These are phyloP conservation scores for Saccharomyces uvarum DNA, from an alignment of 1,139 yeast species.

Conservation along the genomic window DNA sequence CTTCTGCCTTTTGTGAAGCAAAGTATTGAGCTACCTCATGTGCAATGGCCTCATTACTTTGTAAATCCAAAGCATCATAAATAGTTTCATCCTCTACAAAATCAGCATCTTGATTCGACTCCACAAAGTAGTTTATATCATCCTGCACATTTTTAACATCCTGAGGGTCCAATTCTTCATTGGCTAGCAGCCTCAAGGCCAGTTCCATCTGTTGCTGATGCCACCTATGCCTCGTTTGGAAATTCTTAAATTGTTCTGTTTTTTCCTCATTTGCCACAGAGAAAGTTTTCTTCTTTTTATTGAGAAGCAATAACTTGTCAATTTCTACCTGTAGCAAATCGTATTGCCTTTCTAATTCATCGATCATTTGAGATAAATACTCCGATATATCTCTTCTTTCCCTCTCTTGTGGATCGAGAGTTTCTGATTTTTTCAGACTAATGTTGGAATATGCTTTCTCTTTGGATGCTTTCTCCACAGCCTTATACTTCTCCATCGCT, in stretches of 20 bases:
- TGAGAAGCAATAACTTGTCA: constrained; percentile 36
- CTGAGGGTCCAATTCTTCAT: constrained; percentile 55
- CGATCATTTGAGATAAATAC: constrained; percentile 53
- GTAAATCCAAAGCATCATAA: constrained; percentile 59
- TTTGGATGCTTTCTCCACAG: constrained; percentile 66
- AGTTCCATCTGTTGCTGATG: constrained; percentile 61
- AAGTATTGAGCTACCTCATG: constrained; percentile 40
- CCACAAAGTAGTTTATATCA: constrained; percentile 64
- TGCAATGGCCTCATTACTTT: constrained; percentile 45
- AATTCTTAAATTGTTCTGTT: constrained; percentile 40
- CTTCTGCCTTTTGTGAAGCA: constrained; percentile 31
- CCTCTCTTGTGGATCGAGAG: constrained; percentile 52
- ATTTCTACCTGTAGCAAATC: constrained; percentile 58
- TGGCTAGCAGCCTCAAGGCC: constrained; percentile 55
- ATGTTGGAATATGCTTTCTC: constrained; percentile 68
- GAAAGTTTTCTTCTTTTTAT: constrained; percentile 46
- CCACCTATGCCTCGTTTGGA: constrained; percentile 41
- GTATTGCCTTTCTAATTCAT: constrained; percentile 55
- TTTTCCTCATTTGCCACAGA: constrained; percentile 46
- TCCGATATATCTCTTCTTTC: constrained; percentile 52
- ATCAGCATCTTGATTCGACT: constrained; percentile 64
- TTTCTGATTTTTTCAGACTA: constrained; percentile 45
- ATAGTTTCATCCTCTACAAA: constrained; percentile 72
- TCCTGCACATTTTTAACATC: constrained; percentile 56
- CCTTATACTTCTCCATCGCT: constrained; percentile 78